These are phyloP conservation scores for Stropharia rugosoannulata DNA, from an alignment of 768 basidiomycete species.

Conservation along the genomic window DNA sequence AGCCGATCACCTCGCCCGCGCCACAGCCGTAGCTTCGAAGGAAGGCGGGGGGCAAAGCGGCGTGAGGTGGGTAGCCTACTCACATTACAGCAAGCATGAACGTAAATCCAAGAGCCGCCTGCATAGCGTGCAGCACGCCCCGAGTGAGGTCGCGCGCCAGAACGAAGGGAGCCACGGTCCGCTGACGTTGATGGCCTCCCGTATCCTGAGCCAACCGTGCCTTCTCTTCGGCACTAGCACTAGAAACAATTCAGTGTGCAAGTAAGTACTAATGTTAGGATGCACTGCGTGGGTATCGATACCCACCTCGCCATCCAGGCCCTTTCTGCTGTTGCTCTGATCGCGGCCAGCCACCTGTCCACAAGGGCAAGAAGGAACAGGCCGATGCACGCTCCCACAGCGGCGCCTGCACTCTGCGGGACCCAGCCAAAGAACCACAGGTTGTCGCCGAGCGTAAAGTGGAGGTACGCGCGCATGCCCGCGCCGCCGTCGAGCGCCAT, in stretches of 20 bases:
- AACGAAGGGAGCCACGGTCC: slow-evolving; percentile 55
- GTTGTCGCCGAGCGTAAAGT: neutral
- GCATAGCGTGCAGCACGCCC: slow-evolving; percentile 56
- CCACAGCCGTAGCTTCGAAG: too few species aligned
- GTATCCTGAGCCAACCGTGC: neutral
- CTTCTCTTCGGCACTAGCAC: neutral
- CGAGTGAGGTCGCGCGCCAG: slow-evolving; percentile 59
- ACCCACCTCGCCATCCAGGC: slow-evolving; percentile 58
- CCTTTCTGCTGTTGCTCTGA: slow-evolving; percentile 51
- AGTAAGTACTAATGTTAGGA: neutral
- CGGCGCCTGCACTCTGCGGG: slow-evolving; percentile 57
- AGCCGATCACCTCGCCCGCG: too few species aligned
- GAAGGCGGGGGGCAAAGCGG: slow-evolving; percentile 36
- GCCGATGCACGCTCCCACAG: slow-evolving; percentile 76
- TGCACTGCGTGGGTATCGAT: too few species aligned
- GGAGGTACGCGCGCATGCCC: neutral
- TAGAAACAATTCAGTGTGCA: neutral
- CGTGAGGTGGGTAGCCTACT: slow-evolving; percentile 39
- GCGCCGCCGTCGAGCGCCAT: neutral
- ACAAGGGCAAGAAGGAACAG: slow-evolving; percentile 72
- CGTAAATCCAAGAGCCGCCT: slow-evolving; percentile 52
- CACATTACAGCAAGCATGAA: slow-evolving; percentile 81
- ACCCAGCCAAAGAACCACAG: slow-evolving; percentile 70
- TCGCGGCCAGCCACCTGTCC: slow-evolving; percentile 72
- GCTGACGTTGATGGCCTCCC: slow-evolving; percentile 15